Evolutionary conservation across 352 stramenopile species (phyloP), one percentile per base, ranked within the genome.

Genomic region (Saprolegnia diclina): DNA sequence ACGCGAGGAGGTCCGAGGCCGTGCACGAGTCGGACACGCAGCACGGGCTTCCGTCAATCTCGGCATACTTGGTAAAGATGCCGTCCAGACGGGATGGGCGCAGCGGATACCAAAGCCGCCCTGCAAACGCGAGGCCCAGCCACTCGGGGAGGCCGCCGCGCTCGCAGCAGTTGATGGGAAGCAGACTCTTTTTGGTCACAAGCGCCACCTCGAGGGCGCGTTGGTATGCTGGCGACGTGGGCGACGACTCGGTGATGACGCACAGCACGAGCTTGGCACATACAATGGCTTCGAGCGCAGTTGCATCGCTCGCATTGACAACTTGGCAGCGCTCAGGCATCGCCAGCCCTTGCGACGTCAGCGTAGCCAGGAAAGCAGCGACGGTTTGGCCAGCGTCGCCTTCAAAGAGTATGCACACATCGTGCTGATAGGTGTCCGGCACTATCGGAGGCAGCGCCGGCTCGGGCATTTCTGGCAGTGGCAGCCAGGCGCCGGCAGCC

Each of bases 51-150:
- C 74, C 72, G 2, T 73, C 71, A 9, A 88, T 74, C 2, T 80
- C 40, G 0, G 74, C 68, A 66, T 88, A 88, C 38, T 71, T 71
- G 1, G 73, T 76, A 21, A 74, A 61, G 18, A 85, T 64, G 37
- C 77, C 65, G 4, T 79, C 71, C 18, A 87, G 65, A 40, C 71
- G 53, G 11, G 64, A 62, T 6, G 69, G 55, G 22, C 79, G 75
- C 3, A 85, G 76, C 56, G 84, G 73, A 56, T 87, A 87, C 79
- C 79, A 87, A 5, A 87, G 75, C 5, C 77, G 70, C n/a, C 79
- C 79, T 6, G 76, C 77, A 75, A 85, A 81, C 1, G 68, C 75
- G n/a, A 85, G 45, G 16, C 71, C 68, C 7, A 87, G 52, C 79
- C 79, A 87, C 0, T 76, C 73, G 5, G 24, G 52, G 32, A 85